Conservation (phyloP, 2,329 filamentous ascomycete genomes). For the Trichoderma breve region DNA sequence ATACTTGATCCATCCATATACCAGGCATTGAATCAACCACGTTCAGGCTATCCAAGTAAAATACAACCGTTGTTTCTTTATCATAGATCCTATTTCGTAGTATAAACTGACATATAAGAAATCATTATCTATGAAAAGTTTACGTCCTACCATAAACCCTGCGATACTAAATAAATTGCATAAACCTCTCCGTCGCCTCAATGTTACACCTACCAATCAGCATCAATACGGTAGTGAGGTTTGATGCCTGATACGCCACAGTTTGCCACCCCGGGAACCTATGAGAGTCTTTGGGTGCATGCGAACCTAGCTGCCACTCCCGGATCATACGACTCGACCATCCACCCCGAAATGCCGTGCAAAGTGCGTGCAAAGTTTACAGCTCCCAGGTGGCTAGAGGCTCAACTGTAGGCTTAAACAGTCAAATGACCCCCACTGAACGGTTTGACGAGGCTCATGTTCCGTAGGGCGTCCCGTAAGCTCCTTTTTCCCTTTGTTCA, state of each 20-base stretch:
- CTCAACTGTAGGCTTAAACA: not conserved
- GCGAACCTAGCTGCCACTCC: not conserved
- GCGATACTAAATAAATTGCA: not conserved
- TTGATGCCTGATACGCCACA: constrained; percentile 1
- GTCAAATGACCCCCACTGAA: not conserved
- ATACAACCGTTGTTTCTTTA: not conserved
- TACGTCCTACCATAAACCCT: not conserved
- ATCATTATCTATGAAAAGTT: not conserved
- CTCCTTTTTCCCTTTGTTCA: not conserved
- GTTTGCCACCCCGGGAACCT: constrained; percentile 10
- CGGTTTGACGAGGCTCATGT: not conserved
- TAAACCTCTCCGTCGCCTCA: not conserved
- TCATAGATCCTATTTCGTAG: not conserved
- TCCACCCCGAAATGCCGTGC: not conserved
- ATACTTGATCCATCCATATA: not conserved
- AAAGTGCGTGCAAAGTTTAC: not conserved
- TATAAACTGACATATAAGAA: not conserved
- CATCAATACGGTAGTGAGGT: not conserved
- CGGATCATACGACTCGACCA: constrained; percentile 3
- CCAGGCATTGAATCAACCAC: not conserved
- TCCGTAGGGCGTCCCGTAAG: not conserved
- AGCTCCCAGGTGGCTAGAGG: not conserved
- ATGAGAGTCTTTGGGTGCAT: not conserved
- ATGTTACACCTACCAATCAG: not conserved
- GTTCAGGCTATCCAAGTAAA: not conserved